Conservation (phyloP, 257 asterid species). For the Verbena officinalis region DNA sequence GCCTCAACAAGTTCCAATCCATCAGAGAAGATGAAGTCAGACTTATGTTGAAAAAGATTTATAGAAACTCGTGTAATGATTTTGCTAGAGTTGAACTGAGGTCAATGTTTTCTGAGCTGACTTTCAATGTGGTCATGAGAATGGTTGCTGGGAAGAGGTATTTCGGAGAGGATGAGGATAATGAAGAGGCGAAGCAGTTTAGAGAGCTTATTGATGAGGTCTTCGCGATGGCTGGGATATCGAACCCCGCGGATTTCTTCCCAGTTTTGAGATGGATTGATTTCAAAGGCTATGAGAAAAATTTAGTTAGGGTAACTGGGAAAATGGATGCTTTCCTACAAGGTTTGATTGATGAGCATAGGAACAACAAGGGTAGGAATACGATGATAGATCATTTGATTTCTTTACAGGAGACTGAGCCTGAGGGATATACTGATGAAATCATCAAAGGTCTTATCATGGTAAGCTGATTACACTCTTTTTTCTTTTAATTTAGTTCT, state of each 20-base stretch:
- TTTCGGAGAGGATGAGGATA: constrained; percentile 44
- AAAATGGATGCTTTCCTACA: constrained; percentile 52
- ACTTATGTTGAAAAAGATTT: constrained; percentile 30
- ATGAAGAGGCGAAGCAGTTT: constrained; percentile 44
- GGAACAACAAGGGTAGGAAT: constrained; percentile 16
- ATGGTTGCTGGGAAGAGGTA: constrained; percentile 68
- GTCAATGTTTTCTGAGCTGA: constrained; percentile 35
- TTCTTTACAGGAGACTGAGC: constrained; percentile 55
- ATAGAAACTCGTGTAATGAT: not conserved
- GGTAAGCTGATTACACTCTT: constrained; percentile 29
- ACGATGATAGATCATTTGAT: constrained; percentile 65
- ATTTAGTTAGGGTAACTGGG: constrained; percentile 24
- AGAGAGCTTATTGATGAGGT: constrained; percentile 37
- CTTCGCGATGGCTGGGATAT: constrained; percentile 27
- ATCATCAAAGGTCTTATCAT: constrained; percentile 53
- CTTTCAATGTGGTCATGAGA: constrained; percentile 57
- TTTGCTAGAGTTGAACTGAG: constrained; percentile 42
- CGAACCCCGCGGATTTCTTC: constrained; percentile 42
- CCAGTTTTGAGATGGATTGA: constrained; percentile 53
- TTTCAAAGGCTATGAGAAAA: constrained; percentile 42
- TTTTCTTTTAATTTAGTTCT: no score
- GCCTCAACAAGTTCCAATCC: constrained; percentile 46
- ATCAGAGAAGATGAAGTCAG: constrained; percentile 44
- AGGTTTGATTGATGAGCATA: constrained; percentile 50
- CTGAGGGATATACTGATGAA: constrained; percentile 53